These are phyloP conservation scores for Herpotrichia juniperi DNA, from an alignment of 2,329 filamentous ascomycete genomes.

Conservation along the genomic window DNA sequence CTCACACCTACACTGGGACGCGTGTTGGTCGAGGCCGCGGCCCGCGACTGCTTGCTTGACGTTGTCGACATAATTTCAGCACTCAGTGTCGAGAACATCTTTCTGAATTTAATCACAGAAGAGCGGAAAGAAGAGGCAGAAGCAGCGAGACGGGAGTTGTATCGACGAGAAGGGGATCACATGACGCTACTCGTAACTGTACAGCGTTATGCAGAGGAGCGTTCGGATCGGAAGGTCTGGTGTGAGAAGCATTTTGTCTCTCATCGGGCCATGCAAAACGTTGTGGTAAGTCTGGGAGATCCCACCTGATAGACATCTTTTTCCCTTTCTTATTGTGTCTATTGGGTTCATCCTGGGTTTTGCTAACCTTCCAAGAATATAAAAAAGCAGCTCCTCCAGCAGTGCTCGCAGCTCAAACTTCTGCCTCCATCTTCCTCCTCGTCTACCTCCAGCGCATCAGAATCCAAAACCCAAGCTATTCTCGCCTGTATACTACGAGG, in stretches of 20 bases:
- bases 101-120: conserved; percentile 64
- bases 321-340: background rate
- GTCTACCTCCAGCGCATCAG: conserved; percentile 23
- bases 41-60: conserved; percentile 76
- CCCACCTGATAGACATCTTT: background rate
- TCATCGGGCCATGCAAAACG: conserved; percentile 69
- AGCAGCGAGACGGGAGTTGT: conserved; percentile 60
- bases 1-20: conserved; percentile 81
- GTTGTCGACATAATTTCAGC: conserved; percentile 82
- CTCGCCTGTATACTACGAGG: conserved; percentile 64
- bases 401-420: conserved; percentile 58
- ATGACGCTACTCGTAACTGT: conserved; percentile 67
- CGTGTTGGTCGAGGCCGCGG: conserved; percentile 80
- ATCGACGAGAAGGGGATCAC: conserved; percentile 67
- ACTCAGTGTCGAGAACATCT: conserved; percentile 69
- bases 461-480: conserved; percentile 57
- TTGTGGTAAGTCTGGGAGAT: conserved; percentile 55
- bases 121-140: conserved; percentile 66
- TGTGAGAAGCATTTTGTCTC: conserved; percentile 64
- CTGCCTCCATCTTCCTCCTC: conserved; percentile 14
- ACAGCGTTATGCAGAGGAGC: conserved; percentile 64
- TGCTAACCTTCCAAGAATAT: conserved; percentile 53
- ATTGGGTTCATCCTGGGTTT: background rate
- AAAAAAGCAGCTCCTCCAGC: conserved; percentile 64
- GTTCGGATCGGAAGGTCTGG: conserved; percentile 65